Percentiles rank a stretch among this genome's conserved stretches.
Evolutionary conservation across 352 stramenopile species (phyloP).

Genomic region (Phytophthora pluvialis): DNA sequence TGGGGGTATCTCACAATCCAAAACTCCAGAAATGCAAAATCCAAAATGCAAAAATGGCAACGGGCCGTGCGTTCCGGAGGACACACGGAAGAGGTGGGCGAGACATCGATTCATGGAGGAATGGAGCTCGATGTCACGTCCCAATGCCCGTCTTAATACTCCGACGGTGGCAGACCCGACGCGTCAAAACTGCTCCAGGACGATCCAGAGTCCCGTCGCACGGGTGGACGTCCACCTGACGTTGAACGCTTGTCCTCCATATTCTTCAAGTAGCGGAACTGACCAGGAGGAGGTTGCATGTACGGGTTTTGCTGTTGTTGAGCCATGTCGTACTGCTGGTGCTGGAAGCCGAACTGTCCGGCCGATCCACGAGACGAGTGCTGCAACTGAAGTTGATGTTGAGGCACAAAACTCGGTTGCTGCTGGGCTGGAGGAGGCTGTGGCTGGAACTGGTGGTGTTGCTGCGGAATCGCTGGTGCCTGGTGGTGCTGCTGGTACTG

Average conservation of each 20-base stretch:
- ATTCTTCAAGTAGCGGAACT: conserved; percentile 75
- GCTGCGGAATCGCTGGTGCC: conserved; percentile 44
- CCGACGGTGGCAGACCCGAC: conserved; percentile 41
- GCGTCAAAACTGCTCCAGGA: conserved; percentile 65
- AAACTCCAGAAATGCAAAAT: conserved; percentile 51
- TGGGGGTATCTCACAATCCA: conserved; percentile 44
- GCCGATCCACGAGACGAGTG: conserved; percentile 27
- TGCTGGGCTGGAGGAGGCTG: conserved; percentile 37
- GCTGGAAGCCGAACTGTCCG: conserved; percentile 44
- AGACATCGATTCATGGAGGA: conserved; percentile 8
- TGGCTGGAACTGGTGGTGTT: conserved; percentile 42
- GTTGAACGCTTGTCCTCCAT: conserved; percentile 67
- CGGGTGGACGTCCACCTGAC: conserved; percentile 30
- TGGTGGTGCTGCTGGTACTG: conserved; percentile 55
- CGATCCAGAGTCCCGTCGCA: conserved; percentile 57
- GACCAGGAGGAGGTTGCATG: conserved; percentile 36
- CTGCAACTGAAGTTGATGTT: conserved; percentile 52
- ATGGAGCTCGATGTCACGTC: background rate
- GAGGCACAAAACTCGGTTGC: conserved; percentile 43
- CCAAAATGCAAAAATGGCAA: conserved; percentile 46
- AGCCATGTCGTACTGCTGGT: conserved; percentile 45
- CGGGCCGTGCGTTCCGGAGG: conserved; percentile 16
- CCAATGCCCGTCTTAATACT: conserved; percentile 36
- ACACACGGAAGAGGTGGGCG: conserved; percentile 13
- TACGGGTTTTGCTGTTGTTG: conserved; percentile 46